Evolutionary conservation across 768 basidiomycete species (phyloP).

Genomic region (Termitomyces sp.): DNA sequence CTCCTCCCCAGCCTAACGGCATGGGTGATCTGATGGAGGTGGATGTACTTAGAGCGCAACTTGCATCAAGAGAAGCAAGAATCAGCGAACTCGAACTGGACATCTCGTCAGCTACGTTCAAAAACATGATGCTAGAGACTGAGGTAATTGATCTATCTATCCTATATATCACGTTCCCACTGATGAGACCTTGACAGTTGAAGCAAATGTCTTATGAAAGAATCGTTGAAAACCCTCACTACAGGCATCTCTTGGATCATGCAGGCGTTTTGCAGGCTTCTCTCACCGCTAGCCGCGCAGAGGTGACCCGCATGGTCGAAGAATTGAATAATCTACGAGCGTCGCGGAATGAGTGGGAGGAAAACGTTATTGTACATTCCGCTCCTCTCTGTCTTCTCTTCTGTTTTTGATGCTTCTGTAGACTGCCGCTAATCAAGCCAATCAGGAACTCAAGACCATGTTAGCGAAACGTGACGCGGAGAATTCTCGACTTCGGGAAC

Average conservation of each 20-base stretch:
- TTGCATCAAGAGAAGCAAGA: conserved; percentile 37
- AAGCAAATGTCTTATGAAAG: conserved; percentile 37
- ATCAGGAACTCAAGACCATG: conserved; percentile 60
- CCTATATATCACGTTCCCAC: background rate
- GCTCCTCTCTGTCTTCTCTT: conserved; percentile 7
- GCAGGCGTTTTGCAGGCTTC: conserved; percentile 41
- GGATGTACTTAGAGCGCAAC: conserved; percentile 34
- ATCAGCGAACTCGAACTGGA: conserved; percentile 45
- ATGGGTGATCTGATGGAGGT: conserved; percentile 29
- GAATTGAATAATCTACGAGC: conserved; percentile 34
- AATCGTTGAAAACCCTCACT: conserved; percentile 44
- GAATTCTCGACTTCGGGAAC: conserved; percentile 61
- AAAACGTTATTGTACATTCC: conserved; percentile 34
- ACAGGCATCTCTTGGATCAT: conserved; percentile 53
- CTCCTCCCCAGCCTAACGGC: conserved; percentile 31
- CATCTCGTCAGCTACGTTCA: conserved; percentile 36
- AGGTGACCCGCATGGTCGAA: conserved; percentile 35
- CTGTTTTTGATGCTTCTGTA: conserved; percentile 11
- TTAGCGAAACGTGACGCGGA: conserved; percentile 64
- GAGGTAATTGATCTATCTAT: conserved; percentile 29
- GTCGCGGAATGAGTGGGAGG: conserved; percentile 42
- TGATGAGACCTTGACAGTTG: conserved; percentile 22
- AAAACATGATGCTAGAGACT: conserved; percentile 37
- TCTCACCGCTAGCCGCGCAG: conserved; percentile 31
- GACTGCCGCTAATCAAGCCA: conserved; percentile 37